phyloP scores from a whole-genome alignment of 345 rosid genomes.

The Murraya paniculata region DNA sequence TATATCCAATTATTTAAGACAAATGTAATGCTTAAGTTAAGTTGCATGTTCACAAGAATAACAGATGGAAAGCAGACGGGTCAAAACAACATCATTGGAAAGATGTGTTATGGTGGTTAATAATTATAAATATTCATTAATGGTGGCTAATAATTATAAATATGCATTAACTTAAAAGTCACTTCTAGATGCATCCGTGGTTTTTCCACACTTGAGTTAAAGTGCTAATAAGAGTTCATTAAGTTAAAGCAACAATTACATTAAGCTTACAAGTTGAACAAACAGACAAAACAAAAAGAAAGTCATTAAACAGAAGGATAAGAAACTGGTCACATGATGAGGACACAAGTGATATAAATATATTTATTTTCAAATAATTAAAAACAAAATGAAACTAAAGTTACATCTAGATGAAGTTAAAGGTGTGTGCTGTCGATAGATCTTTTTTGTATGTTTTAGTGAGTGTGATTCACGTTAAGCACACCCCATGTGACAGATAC shows the following conservation, averaged over 20 bases:
- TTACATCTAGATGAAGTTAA: neutral
- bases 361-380: no score
- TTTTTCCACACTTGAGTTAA: neutral
- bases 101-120: neutral
- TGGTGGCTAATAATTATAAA: neutral
- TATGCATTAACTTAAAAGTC: neutral
- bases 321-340: neutral
- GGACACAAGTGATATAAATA: neutral
- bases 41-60: constrained; percentile 4
- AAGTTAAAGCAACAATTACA: neutral
- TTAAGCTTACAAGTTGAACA: neutral
- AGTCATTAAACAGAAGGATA: neutral
- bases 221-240: neutral
- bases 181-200: neutral
- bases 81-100: neutral
- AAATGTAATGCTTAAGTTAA: constrained; percentile 2
- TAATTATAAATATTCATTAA: neutral
- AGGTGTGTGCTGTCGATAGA: neutral
- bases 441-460: neutral
- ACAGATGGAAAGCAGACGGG: no score
- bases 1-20: neutral
- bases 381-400: neutral
- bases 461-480: constrained; percentile 10
- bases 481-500: constrained; percentile 13
- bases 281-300: neutral